Evolutionary conservation across 495 filamentous ascomycete species (phyloP).

Genomic region (Diplogelasinospora grovesii): DNA sequence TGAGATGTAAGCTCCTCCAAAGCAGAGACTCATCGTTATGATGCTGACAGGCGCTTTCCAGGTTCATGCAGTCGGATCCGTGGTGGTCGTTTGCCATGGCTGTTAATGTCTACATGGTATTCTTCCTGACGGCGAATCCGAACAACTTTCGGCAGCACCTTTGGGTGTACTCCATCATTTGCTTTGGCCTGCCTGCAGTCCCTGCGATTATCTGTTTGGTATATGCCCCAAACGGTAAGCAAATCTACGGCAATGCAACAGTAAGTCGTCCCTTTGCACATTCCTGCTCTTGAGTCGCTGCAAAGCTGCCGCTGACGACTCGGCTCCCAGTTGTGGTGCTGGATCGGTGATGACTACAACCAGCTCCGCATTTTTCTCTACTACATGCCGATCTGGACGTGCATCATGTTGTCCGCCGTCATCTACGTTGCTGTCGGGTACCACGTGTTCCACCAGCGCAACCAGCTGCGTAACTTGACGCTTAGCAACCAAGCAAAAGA

Average conservation of each 20-base stretch:
- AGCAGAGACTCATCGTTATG: no score
- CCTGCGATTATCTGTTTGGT: slow-evolving; percentile 63
- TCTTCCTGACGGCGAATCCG: slow-evolving; percentile 66
- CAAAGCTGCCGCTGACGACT: not conserved
- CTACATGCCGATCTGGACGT: slow-evolving; percentile 82
- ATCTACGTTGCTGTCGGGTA: slow-evolving; percentile 70
- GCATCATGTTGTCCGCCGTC: slow-evolving; percentile 57
- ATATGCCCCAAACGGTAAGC: slow-evolving; percentile 33
- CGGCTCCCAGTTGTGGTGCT: slow-evolving; percentile 68
- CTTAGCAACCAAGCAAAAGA: slow-evolving; percentile 30
- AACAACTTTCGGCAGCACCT: slow-evolving; percentile 58
- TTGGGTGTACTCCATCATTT: slow-evolving; percentile 60
- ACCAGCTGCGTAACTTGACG: slow-evolving; percentile 46
- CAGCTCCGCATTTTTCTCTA: slow-evolving; percentile 68
- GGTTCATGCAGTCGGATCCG: slow-evolving; percentile 54
- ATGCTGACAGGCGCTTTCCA: slow-evolving; percentile 16
- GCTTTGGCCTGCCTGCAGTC: slow-evolving; percentile 69
- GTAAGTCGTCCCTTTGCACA: slow-evolving; percentile 20
- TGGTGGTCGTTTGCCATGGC: slow-evolving; percentile 72
- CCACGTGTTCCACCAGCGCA: slow-evolving; percentile 57
- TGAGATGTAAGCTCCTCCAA: slow-evolving; percentile 44
- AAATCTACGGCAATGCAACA: slow-evolving; percentile 68
- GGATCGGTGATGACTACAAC: slow-evolving; percentile 64
- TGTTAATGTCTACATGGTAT: slow-evolving; percentile 76
- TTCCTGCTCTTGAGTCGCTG: not conserved